Evolutionary conservation across 345 rosid species (phyloP).

Genomic region (Rhodamnia argentea): DNA sequence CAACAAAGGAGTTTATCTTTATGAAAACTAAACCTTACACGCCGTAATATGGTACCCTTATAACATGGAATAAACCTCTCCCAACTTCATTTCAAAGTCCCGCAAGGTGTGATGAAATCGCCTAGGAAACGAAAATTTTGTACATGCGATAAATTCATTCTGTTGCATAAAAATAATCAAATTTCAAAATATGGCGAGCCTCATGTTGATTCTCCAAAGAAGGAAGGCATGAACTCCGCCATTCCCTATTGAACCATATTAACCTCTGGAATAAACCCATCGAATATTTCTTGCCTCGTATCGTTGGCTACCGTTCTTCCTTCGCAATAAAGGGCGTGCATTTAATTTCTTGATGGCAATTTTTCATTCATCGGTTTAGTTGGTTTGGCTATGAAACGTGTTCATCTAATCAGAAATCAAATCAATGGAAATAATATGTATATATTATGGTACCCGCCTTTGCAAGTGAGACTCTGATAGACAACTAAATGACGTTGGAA

Average conservation of each 20-base stretch:
- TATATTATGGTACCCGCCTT: neutral
- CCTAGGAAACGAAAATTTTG: neutral
- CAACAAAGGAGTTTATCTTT: too few relatives aligned
- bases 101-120: neutral
- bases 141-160: neutral
- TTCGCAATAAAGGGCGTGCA: neutral
- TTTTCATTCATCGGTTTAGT: neutral
- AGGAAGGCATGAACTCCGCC: neutral
- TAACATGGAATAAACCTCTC: neutral
- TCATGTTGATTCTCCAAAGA: neutral
- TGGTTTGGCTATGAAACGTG: neutral
- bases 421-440: neutral
- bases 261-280: neutral
- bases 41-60: too few relatives aligned
- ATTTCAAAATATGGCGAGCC: neutral
- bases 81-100: neutral
- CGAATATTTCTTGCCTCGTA: neutral
- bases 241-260: neutral
- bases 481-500: neutral
- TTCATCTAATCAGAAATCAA: neutral
- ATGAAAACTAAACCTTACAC: too few relatives aligned
- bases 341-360: neutral
- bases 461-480: neutral
- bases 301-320: too few relatives aligned
- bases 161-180: neutral